A percentile compares a stretch with the other conserved stretches of the same genome.
These are phyloP conservation scores for Opeltia flavorubescens DNA, from an alignment of 495 filamentous ascomycete genomes.

Conservation along the genomic window DNA sequence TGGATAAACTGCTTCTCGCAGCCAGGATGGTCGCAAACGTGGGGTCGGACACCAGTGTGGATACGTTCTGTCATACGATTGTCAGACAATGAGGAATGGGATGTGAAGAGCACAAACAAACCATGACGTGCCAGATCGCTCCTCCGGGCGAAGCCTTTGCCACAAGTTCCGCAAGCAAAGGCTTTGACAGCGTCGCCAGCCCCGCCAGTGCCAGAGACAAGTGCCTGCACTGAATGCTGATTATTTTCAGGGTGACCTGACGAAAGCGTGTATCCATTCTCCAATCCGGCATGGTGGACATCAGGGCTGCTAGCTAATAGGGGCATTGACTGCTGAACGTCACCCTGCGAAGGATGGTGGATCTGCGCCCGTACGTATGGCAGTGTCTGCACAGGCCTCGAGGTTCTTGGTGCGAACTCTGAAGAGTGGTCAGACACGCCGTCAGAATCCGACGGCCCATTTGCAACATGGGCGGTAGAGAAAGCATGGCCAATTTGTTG, in stretches of 20 bases:
- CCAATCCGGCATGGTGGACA: constrained; percentile 19
- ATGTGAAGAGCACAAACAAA: constrained; percentile 30
- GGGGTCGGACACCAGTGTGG: constrained; percentile 80
- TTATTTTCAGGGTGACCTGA: constrained; percentile 19
- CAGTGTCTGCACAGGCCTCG: constrained; percentile 32
- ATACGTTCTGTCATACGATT: constrained; percentile 58
- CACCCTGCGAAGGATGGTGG: constrained; percentile 35
- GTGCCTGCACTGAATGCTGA: constrained; percentile 18
- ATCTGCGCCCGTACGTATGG: constrained; percentile 22
- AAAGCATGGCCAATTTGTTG: constrained; percentile 39
- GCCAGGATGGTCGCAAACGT: constrained; percentile 79
- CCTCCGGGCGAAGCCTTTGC: constrained; percentile 82
- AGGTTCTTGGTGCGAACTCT: constrained; percentile 39
- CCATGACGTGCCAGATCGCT: constrained; percentile 94
- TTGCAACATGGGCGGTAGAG: constrained; percentile 31
- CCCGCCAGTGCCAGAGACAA: constrained; percentile 19
- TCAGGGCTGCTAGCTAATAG: constrained; percentile 39
- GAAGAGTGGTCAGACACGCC: constrained; percentile 50
- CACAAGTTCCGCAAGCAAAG: constrained; percentile 82
- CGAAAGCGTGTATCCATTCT: constrained; percentile 19
- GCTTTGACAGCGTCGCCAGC: constrained; percentile 53
- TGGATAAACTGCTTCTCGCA: constrained; percentile 97
- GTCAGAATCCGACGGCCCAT: constrained; percentile 47
- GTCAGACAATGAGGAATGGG: constrained; percentile 17
- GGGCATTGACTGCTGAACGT: constrained; percentile 42